A percentile compares a stretch with the other conserved stretches of the same genome.
Evolutionary conservation across 2,329 filamentous ascomycete genomes (phyloP).

Genomic region (Colletotrichum sp.): DNA sequence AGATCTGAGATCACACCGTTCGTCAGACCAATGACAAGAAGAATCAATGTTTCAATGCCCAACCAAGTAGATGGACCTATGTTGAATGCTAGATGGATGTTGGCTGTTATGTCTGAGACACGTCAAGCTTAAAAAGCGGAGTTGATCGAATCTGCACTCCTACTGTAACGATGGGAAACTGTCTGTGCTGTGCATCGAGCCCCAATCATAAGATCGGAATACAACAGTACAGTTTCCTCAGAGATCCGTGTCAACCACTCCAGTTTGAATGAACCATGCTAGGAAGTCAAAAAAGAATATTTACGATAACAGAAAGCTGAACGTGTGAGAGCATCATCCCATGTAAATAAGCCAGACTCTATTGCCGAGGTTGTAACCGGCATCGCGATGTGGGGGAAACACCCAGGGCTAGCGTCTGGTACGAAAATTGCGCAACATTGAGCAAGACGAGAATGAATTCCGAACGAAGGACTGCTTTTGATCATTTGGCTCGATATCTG

Average conservation of each 20-base stretch:
- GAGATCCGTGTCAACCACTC: neutral
- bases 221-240: neutral
- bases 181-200: neutral
- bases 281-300: rapidly evolving
- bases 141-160: neutral
- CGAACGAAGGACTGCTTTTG: neutral
- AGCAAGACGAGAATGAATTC: neutral
- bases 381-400: neutral
- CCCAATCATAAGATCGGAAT: neutral
- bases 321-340: neutral
- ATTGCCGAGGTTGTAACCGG: neutral
- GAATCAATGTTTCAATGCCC: neutral
- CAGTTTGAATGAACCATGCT: neutral
- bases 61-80: neutral
- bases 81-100: neutral
- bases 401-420: neutral
- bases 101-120: neutral
- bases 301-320: neutral
- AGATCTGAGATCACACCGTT: neutral
- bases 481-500: neutral
- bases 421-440: neutral
- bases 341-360: neutral
- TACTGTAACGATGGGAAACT: neutral
- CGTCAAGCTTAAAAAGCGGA: neutral
- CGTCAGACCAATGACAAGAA: neutral